These are phyloP conservation scores for Fragosphaeria purpurea DNA, from an alignment of 2,329 filamentous ascomycete genomes.

Conservation along the genomic window DNA sequence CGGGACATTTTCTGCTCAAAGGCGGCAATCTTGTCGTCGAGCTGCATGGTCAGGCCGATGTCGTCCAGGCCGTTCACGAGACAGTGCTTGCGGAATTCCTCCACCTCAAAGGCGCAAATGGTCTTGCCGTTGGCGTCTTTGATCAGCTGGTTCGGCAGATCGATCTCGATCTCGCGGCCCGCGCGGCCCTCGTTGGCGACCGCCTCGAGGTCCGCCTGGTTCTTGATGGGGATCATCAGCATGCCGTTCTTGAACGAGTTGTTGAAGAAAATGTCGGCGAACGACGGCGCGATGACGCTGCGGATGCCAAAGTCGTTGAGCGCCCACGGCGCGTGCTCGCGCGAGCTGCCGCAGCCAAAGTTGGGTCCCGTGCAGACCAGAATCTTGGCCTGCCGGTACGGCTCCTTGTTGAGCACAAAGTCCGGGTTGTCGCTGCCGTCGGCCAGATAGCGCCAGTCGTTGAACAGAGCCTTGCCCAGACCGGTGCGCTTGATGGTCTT, in stretches of 20 bases:
- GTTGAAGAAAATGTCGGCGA: constrained; percentile 95
- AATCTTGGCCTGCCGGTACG: constrained; percentile 76
- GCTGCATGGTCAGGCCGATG: constrained; percentile 87
- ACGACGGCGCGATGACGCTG: constrained; percentile 80
- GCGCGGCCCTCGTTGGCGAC: constrained; percentile 70
- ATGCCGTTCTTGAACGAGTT: constrained; percentile 99
- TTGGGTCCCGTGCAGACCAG: constrained; percentile 86
- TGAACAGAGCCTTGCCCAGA: constrained; percentile 79
- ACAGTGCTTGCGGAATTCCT: constrained; percentile 91
- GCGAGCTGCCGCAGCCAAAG: constrained; percentile 87
- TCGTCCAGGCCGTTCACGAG: constrained; percentile 89
- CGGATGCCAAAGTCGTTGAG: constrained; percentile 94
- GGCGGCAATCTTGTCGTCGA: constrained; percentile 75
- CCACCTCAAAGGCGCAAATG: constrained; percentile 74
- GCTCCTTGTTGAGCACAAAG: constrained; percentile 85
- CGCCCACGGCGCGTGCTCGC: constrained; percentile 96
- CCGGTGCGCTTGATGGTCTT: constrained; percentile 99
- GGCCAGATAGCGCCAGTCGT: constrained; percentile 66
- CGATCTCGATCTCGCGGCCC: constrained; percentile 78
- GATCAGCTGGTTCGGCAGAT: constrained; percentile 76
- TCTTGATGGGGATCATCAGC: constrained; percentile 71
- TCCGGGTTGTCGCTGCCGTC: constrained; percentile 65
- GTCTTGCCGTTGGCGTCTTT: constrained; percentile 63
- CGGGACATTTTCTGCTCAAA: constrained; percentile 71
- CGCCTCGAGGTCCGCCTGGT: constrained; percentile 54